Evolutionary conservation across 164 flowering plant genomes (phyloP), one percentile per base, ranked within the genome.

Genomic region (Stephania japonica): DNA sequence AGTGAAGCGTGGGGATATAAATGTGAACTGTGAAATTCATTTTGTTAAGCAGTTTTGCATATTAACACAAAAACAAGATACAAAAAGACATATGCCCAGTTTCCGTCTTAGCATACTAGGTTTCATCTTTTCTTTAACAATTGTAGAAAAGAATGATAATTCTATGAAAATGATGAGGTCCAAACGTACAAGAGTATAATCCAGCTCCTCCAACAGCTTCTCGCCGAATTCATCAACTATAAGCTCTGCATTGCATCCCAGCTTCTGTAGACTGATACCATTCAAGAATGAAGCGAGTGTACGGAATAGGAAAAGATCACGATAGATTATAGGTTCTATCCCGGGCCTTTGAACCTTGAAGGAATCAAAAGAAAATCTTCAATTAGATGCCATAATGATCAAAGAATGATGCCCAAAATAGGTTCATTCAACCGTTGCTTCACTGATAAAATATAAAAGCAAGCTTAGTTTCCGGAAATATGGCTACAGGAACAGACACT

Each of bases 141-240:
- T 72, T 69, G 25, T 69, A 25, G 42, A 16, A 32, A 6, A 53
- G n/a, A 70, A 18, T 42, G 4, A 14, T 41, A 18, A 42, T 43
- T 69, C 61, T 50, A 32, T 63, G n/a, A 44, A 19, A 65, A 42
- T 66, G 62, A n/a, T 72, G 66, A 76, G 53, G 14, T 6, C 50
- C 59, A 75, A 77, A 72, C 25, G 44, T 88, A 95, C 99, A 98
- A 95, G 80, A 67, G 97, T 95, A 78, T 95, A 95, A 80, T 95
- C 99, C 65, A 95, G 98, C 84, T 95, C 99, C 88, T 95, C 99
- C 83, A 95, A 77, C 76, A 95, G 98, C 85, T 95, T 95, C 81
- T 95, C 99, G 74, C 99, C 98, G 80, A 95, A 95, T 81, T 92
- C 99, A 85, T 95, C 99, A 80, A 95, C 97, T 66, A 95, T 95